A percentile compares a stretch with the other conserved stretches of the same genome.
phyloP scores from a whole-genome alignment of 768 basidiomycete genomes.

The Paxillus ammoniavirescens region DNA sequence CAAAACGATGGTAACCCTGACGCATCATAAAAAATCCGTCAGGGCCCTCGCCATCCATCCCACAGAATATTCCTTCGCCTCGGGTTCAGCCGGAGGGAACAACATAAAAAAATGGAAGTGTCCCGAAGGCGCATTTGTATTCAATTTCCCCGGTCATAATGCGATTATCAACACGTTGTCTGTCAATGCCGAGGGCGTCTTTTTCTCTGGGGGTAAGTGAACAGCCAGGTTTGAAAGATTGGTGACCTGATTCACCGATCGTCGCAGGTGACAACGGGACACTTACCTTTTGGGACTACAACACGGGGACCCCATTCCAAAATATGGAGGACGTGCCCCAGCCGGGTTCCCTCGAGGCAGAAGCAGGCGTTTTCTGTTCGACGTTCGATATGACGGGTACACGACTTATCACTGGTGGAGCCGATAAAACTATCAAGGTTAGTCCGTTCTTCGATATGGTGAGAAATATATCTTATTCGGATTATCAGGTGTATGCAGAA shows the following conservation, averaged over 20 bases:
- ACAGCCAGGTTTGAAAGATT: not conserved
- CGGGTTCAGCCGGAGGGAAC: slow-evolving; percentile 96
- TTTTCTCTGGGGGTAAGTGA: slow-evolving; percentile 89
- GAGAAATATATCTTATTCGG: not conserved
- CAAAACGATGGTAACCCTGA: slow-evolving; percentile 93
- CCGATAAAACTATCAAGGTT: slow-evolving; percentile 99
- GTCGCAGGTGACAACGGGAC: slow-evolving; percentile 84
- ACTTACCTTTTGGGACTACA: slow-evolving; percentile 91
- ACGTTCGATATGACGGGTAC: slow-evolving; percentile 97
- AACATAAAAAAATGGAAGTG: slow-evolving; percentile 99
- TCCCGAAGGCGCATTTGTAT: slow-evolving; percentile 93
- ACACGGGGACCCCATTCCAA: slow-evolving; percentile 94
- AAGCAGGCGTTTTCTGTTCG: slow-evolving; percentile 95
- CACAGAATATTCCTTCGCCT: slow-evolving; percentile 94
- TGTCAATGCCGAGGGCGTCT: slow-evolving; percentile 93
- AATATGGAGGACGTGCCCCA: slow-evolving; percentile 92
- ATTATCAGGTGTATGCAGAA: slow-evolving; percentile 63
- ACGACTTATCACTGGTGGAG: slow-evolving; percentile 90
- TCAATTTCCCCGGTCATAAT: slow-evolving; percentile 95
- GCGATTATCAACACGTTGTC: slow-evolving; percentile 96
- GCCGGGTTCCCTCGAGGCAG: slow-evolving; percentile 96
- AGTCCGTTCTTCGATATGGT: slow-evolving; percentile 14
- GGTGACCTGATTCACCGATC: not conserved
- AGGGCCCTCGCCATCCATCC: slow-evolving; percentile 93
- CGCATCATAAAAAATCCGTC: slow-evolving; percentile 99